Percentiles rank a stretch among this genome's conserved stretches.
phyloP scores from a whole-genome alignment of 208 protist species.

The Leishmania mexicana region DNA sequence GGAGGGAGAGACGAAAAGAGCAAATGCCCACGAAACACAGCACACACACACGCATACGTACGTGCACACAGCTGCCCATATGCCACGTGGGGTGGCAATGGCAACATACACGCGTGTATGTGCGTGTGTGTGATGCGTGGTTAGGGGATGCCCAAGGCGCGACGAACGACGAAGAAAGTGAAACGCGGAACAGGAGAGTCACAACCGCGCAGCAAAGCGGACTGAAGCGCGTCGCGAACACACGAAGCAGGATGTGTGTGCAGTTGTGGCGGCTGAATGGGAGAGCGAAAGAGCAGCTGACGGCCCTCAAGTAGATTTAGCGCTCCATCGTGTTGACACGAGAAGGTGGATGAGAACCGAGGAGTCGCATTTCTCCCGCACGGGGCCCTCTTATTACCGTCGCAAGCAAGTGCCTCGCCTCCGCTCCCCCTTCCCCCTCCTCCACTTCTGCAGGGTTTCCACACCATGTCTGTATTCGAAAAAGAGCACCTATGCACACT shows the following conservation, averaged over 20 bases:
- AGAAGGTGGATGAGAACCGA: neutral
- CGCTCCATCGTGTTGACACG: neutral
- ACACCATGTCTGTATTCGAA: neutral
- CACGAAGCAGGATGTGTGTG: neutral
- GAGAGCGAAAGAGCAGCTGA: neutral
- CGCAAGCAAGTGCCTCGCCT: neutral
- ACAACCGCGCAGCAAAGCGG: neutral
- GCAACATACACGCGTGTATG: neutral
- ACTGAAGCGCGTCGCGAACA: neutral
- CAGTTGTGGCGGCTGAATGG: neutral
- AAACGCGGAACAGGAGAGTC: constrained; percentile 19
- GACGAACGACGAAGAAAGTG: neutral
- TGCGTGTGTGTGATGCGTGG: neutral
- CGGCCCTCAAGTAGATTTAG: neutral
- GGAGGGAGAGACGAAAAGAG: neutral
- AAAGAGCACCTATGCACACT: neutral
- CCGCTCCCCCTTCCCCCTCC: neutral
- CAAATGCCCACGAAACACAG: neutral
- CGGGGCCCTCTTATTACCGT: neutral
- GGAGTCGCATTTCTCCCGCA: neutral
- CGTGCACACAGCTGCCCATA: neutral
- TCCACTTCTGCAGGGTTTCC: neutral
- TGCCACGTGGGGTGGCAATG: neutral
- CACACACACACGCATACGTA: neutral
- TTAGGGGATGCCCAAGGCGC: neutral